Base-by-base conservation (phyloP, 768 basidiomycete genomes). In the Russula compacta region DNA sequence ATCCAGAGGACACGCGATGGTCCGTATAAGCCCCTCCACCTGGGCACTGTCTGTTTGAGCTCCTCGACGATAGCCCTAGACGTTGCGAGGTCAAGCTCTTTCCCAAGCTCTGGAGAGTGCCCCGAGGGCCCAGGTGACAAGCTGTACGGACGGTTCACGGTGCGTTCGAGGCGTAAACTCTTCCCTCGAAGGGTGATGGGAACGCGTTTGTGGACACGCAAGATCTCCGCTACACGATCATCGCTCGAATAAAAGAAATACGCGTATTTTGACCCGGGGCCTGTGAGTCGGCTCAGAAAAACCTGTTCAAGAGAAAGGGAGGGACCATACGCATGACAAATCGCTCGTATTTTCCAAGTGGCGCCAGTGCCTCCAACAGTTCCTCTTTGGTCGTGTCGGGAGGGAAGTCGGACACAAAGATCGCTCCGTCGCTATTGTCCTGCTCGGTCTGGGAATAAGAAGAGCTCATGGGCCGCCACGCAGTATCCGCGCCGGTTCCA, bases 1-100 rank as follows among this genome's bases (percentile, higher is more conserved):
- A 62, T 21, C 61, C 61, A 62, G 21, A 62, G 32, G 40, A 62
- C 61, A 6, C 52, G 61, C 15, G 56, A 58, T 6, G 56, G 56
- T 19, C 19, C 56, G 3, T 19, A 36, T 12, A 11, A 24, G n/a
- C 61, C 61, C 42, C 17, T 57, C 56, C 56, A 56, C 4, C 44
- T 7, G 33, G 61, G 56, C 11, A 62, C 51, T 11, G 51, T 53
- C 35, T 12, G n/a, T 39, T 32, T 57, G 51, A 58, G 56, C 11
- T 62, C 56, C 17, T 53, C 17, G 38, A 53, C 6, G 51, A 58
- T 35, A 4, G 50, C 46, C 0, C 3, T 38, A 4, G 51, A 57
- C 12, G 14, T 15, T 7, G 21, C 39, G 6, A 51, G 38, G 17
- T 58, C 52, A 12, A 48, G 32, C 11, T 32, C 19, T 42, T 21